Percentiles rank a stretch among this genome's conserved stretches.
These are phyloP conservation scores for Moesziomyces sp. DNA, from an alignment of 1,284 basidiomycete genomes.

Conservation along the genomic window DNA sequence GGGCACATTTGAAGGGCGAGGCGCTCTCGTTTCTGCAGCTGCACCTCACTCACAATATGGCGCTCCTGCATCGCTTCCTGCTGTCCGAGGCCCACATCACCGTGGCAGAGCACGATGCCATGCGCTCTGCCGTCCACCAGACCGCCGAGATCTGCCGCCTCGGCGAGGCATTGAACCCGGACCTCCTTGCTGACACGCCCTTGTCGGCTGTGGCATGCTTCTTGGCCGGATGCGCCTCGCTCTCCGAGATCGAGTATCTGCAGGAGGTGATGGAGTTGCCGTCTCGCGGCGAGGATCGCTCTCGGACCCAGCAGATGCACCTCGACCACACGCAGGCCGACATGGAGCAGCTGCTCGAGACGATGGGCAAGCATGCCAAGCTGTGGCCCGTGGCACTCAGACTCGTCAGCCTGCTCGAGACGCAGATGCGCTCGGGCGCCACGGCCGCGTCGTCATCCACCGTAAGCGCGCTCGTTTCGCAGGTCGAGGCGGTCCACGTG, in stretches of 20 bases:
- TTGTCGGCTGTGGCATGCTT: slow-evolving; percentile 28
- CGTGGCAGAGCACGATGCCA: slow-evolving; percentile 22
- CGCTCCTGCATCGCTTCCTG: slow-evolving; percentile 28
- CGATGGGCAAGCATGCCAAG: slow-evolving; percentile 22
- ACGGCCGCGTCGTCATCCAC: slow-evolving; percentile 3
- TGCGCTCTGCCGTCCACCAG: slow-evolving; percentile 29
- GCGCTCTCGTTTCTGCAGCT: slow-evolving; percentile 35
- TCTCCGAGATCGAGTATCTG: slow-evolving; percentile 31
- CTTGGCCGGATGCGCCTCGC: slow-evolving; percentile 20
- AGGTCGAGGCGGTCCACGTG: slow-evolving; percentile 40
- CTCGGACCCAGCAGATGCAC: slow-evolving; percentile 1
- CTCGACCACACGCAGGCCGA: slow-evolving; percentile 12
- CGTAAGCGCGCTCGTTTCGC: slow-evolving; percentile 15
- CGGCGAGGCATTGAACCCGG: slow-evolving; percentile 20
- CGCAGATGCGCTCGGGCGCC: slow-evolving; percentile 4
- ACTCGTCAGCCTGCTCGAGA: slow-evolving; percentile 18
- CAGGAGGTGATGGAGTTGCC: slow-evolving; percentile 11
- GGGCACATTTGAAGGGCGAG: slow-evolving; percentile 24
- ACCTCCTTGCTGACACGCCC: slow-evolving; percentile 29
- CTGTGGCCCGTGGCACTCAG: slow-evolving; percentile 32
- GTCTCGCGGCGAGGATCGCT: neutral
- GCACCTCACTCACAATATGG: slow-evolving; percentile 40
- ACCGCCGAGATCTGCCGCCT: slow-evolving; percentile 33
- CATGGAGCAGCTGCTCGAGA: slow-evolving; percentile 14
- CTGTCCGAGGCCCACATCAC: slow-evolving; percentile 17